Conservation (phyloP, 169 alveolate genomes). For the Sarcocystis neurona region DNA sequence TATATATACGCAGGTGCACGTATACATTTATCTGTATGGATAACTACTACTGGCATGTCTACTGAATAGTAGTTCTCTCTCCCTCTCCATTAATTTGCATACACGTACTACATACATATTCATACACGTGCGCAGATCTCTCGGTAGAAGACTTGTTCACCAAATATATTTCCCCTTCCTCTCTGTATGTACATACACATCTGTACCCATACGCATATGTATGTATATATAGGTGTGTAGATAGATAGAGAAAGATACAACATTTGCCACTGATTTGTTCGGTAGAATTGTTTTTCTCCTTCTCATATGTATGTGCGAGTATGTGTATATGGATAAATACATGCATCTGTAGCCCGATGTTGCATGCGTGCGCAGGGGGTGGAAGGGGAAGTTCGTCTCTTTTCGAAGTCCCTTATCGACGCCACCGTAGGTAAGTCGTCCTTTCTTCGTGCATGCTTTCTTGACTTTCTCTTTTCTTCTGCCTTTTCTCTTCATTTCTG, state of each 20-base stretch:
- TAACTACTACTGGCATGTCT: no score
- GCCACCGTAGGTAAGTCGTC: slow-evolving; percentile 79
- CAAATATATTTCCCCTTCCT: no score
- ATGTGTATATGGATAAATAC: background rate
- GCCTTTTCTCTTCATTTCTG: background rate
- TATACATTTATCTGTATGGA: no score
- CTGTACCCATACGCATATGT: background rate
- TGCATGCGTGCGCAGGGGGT: no score
- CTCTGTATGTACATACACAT: no score
- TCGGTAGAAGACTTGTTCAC: background rate
- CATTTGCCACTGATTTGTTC: no score
- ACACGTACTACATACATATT: background rate
- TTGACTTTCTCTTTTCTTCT: no score
- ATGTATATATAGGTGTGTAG: background rate
- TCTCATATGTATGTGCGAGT: background rate
- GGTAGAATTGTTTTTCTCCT: no score
- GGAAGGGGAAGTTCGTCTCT: slow-evolving; percentile 84
- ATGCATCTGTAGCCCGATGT: no score
- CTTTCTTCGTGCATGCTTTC: background rate
- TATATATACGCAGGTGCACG: no score
- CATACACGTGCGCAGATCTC: background rate
- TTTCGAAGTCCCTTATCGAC: slow-evolving; percentile 83
- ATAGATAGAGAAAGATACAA: background rate
- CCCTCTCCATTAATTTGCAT: no score
- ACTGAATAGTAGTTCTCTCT: no score